A percentile compares a stretch with the other conserved stretches of the same genome.
These are phyloP conservation scores for Botryosphaeria dothidea DNA, from an alignment of 2,329 filamentous ascomycete genomes.

Conservation along the genomic window DNA sequence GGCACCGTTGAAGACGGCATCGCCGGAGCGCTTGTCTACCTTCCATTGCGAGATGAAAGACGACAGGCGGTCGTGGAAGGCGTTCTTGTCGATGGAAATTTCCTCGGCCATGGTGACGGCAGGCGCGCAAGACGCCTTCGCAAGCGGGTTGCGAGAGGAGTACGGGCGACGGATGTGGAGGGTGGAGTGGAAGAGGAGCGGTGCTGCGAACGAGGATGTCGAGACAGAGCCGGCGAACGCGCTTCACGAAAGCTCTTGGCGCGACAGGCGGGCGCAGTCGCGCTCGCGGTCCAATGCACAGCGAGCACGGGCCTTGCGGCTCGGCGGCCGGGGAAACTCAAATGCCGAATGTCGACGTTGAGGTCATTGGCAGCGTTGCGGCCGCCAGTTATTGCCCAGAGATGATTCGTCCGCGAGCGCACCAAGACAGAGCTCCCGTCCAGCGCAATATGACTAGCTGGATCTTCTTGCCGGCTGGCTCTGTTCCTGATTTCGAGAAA, in stretches of 20 bases:
- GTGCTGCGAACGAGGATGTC: conserved; percentile 7
- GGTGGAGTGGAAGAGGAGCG: conserved; percentile 20
- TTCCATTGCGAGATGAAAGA: conserved; percentile 92
- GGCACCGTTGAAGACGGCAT: conserved; percentile 81
- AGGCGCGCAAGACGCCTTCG: conserved; percentile 24
- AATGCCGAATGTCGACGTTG: conserved; percentile 15
- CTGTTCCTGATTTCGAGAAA: too few species aligned
- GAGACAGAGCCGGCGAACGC: conserved; percentile 15
- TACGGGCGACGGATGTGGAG: conserved; percentile 21
- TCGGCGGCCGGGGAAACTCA: conserved; percentile 9
- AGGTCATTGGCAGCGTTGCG: too few species aligned
- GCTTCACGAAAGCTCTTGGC: conserved; percentile 20
- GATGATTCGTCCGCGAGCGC: background rate
- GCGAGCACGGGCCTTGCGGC: background rate
- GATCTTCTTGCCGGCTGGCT: too few species aligned
- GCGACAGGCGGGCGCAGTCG: conserved; percentile 5
- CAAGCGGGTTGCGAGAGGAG: conserved; percentile 22
- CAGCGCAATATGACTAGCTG: too few species aligned
- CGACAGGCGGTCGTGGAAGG: conserved; percentile 90
- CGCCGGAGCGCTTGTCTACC: conserved; percentile 85
- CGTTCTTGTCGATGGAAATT: conserved; percentile 92
- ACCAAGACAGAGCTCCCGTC: too few species aligned
- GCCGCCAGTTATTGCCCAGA: background rate
- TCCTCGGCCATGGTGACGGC: conserved; percentile 59
- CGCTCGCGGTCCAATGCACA: background rate